Conservation (phyloP, 176 grass and related monocot genomes). For the Oryza officinalis region DNA sequence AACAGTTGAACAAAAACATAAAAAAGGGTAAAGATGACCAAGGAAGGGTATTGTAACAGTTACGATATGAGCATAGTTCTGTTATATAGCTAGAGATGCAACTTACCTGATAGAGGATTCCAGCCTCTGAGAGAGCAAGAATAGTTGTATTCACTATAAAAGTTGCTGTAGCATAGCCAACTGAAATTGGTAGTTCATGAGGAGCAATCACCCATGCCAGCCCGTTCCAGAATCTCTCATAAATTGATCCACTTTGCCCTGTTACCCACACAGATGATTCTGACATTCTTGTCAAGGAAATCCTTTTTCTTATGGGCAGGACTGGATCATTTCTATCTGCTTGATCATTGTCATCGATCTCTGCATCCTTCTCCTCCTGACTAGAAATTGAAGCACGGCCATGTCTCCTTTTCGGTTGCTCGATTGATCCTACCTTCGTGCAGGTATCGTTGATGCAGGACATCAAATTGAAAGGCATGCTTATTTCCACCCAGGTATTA, state of each 20-base stretch:
- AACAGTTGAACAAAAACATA: constrained; percentile 26
- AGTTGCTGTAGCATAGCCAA: constrained; percentile 67
- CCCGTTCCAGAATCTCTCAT: constrained; percentile 97
- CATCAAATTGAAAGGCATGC: constrained; percentile 76
- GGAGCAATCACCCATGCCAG: constrained; percentile 94
- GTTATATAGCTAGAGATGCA: constrained; percentile 18
- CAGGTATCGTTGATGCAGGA: constrained; percentile 86
- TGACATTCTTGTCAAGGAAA: constrained; percentile 93
- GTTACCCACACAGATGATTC: constrained; percentile 97
- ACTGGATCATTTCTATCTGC: constrained; percentile 40
- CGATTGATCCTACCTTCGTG: constrained; percentile 82
- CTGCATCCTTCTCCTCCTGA: constrained; percentile 25
- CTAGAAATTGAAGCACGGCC: constrained; percentile 27
- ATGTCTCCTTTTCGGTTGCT: constrained; percentile 31
- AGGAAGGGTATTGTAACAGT: neutral
- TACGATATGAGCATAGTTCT: neutral
- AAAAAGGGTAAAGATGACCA: neutral
- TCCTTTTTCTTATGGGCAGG: constrained; percentile 62
- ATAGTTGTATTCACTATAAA: constrained; percentile 95
- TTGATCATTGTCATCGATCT: constrained; percentile 19
- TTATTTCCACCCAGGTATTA: constrained; percentile 93
- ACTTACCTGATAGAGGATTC: constrained; percentile 84
- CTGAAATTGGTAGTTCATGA: constrained; percentile 72
- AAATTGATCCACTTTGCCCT: constrained; percentile 91
- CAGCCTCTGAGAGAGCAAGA: constrained; percentile 87